A percentile compares a stretch with the other conserved stretches of the same genome.
These are phyloP conservation scores for Geum urbanum DNA, from an alignment of 306 rosid genomes.

Conservation along the genomic window DNA sequence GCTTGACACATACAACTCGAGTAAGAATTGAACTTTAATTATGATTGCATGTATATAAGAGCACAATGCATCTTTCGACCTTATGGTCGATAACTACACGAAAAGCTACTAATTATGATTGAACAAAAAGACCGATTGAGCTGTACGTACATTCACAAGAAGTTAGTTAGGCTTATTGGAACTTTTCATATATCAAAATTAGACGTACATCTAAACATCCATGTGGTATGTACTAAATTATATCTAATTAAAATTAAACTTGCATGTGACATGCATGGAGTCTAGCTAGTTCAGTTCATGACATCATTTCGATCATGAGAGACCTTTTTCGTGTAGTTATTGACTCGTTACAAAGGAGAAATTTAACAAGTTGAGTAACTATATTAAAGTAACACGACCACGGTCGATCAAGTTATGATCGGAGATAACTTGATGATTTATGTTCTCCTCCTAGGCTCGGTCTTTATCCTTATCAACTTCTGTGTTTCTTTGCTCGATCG, in stretches of 20 bases:
- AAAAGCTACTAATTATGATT: not conserved
- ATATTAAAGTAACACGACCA: no score
- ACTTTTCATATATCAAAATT: no score
- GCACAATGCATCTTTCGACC: not conserved
- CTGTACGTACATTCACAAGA: not conserved
- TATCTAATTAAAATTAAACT: no score
- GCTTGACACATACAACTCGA: slow-evolving; percentile 1
- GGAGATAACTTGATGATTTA: not conserved
- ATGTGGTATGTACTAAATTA: no score
- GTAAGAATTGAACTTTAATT: not conserved
- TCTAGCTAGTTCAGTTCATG: no score
- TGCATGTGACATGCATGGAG: no score
- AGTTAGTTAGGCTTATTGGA: not conserved
- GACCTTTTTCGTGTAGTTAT: no score
- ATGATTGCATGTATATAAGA: no score
- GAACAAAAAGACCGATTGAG: not conserved
- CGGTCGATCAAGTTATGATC: not conserved
- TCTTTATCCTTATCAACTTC: not conserved
- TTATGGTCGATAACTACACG: no score
- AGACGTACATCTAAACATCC: no score
- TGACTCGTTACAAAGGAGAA: no score
- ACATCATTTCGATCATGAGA: not conserved
- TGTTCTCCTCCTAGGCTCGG: not conserved
- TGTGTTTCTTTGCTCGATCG: not conserved
- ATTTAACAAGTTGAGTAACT: no score